A percentile compares a stretch with the other conserved stretches of the same genome.
Conservation (phyloP, 768 basidiomycete species). For the Leccinum fibrillosum region DNA sequence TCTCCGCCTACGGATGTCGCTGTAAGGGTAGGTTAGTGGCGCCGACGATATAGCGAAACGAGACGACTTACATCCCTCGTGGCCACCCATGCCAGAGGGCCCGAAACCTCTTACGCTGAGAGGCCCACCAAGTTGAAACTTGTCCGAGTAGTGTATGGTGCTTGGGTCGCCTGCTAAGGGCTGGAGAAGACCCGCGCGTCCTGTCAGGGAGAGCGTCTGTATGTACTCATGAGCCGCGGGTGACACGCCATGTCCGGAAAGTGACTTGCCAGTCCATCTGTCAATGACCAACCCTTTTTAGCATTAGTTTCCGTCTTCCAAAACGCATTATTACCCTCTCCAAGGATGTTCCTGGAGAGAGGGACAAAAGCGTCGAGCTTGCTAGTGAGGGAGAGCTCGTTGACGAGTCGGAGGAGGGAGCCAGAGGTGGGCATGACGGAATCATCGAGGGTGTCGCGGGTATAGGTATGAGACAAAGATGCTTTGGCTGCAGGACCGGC, state of each 20-base stretch:
- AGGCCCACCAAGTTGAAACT: slow-evolving; percentile 93
- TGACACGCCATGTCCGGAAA: neutral
- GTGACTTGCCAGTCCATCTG: slow-evolving; percentile 21
- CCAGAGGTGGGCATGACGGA: slow-evolving; percentile 27
- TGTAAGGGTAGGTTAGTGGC: slow-evolving; percentile 27
- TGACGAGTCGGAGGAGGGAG: slow-evolving; percentile 17
- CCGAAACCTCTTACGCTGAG: slow-evolving; percentile 78
- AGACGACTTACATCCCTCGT: slow-evolving; percentile 57
- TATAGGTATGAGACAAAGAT: slow-evolving; percentile 73
- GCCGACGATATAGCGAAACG: neutral
- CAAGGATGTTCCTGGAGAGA: slow-evolving; percentile 8
- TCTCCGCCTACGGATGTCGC: slow-evolving; percentile 88
- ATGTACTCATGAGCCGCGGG: neutral
- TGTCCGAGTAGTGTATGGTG: slow-evolving; percentile 62
- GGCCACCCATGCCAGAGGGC: slow-evolving; percentile 72
- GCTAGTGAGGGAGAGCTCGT: slow-evolving; percentile 19
- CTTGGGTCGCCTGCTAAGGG: slow-evolving; percentile 48
- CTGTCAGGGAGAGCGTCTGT: slow-evolving; percentile 74
- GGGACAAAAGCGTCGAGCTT: slow-evolving; percentile 21
- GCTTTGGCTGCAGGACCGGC: slow-evolving; percentile 84
- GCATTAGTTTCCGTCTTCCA: slow-evolving; percentile 24
- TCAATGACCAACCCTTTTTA: slow-evolving; percentile 24
- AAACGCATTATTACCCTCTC: slow-evolving; percentile 24
- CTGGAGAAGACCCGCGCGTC: slow-evolving; percentile 67
- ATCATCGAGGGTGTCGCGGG: slow-evolving; percentile 47